Conservation (phyloP, 805 yeast genomes). For the Yamadazyma akitaensis region DNA sequence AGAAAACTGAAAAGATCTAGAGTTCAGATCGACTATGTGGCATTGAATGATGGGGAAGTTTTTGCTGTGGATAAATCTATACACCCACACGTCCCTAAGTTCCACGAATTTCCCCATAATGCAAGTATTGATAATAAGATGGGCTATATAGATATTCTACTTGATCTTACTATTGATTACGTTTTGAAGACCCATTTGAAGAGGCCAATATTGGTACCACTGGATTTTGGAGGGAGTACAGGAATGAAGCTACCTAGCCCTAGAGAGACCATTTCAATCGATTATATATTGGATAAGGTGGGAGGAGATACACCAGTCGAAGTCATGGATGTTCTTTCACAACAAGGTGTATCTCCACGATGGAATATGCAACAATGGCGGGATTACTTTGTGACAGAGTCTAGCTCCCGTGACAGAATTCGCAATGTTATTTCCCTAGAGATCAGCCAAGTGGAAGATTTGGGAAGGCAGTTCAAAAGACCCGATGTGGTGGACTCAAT, state of each 20-base stretch:
- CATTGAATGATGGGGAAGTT: slow-evolving; percentile 70
- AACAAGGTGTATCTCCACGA: slow-evolving; percentile 54
- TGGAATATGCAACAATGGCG: slow-evolving; percentile 78
- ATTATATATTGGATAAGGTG: slow-evolving; percentile 51
- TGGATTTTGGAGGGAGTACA: slow-evolving; percentile 12
- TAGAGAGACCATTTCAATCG: slow-evolving; percentile 45
- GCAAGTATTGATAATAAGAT: slow-evolving; percentile 11
- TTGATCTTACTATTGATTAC: slow-evolving; percentile 33
- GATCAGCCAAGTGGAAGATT: slow-evolving; percentile 51
- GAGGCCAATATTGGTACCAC: slow-evolving; percentile 48
- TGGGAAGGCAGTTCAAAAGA: slow-evolving; percentile 50
- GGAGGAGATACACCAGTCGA: slow-evolving; percentile 67
- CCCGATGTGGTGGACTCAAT: slow-evolving; percentile 63
- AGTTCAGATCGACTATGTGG: slow-evolving; percentile 69
- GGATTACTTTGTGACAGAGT: slow-evolving; percentile 54
- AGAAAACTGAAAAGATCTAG: slow-evolving; percentile 53
- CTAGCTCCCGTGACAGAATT: slow-evolving; percentile 55
- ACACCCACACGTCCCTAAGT: slow-evolving; percentile 49
- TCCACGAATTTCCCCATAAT: slow-evolving; percentile 28
- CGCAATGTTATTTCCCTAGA: slow-evolving; percentile 82
- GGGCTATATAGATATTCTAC: slow-evolving; percentile 24
- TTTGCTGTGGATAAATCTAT: slow-evolving; percentile 44
- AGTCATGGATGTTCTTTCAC: slow-evolving; percentile 88
- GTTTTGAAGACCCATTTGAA: slow-evolving; percentile 30
- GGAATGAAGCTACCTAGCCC: slow-evolving; percentile 54